Base-by-base conservation (phyloP, 345 rosid genomes). In the Zanthoxylum bungeanum region DNA sequence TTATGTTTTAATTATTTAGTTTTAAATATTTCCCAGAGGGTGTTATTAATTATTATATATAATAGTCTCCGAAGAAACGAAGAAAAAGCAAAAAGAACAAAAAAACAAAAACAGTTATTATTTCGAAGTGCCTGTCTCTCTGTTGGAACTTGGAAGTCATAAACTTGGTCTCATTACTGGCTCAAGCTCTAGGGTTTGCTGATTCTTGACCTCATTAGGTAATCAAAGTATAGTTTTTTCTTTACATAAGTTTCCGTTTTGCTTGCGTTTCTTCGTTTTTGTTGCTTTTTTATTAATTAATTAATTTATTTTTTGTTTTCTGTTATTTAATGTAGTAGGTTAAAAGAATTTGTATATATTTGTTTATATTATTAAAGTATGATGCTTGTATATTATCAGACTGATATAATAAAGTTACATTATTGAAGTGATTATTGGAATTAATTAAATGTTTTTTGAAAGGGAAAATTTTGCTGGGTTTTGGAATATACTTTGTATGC, bases 181-280 rank as follows among this genome's bases (percentile, higher is more conserved):
- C 46, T 70, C 47, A 33, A 22, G 57, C 58, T 70, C 33, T 59
- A 70, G 47, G 73, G 73, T 58, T 58, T 49, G 44, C 73, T 60
- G 34, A 44, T 57, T 44, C 24, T 59, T 19, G 30, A 44, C 55
- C 40, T 59, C 30, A 44, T 70, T 28, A 17, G 66, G 73, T 59
- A 70, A 70, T 70, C 8, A 6, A 33, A 25, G 4, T 36, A 12
- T 3, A 5, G 9, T 28, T 40, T 1, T 39, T 10, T 16, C 9
- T 47, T 30, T 7, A 24, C 17, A 11, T 17, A 42, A 63, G 34
- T 27, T 63, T 31, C 50, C 52, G 21, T 53, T 37, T 53, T 25
- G 22, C 21, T 14, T 16, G 11, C 50, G 9, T 50, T 66, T 34
- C 31, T 12, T 10, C 11, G 8, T 8, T 3, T 5, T 12, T 52